phyloP scores from a whole-genome alignment of 2,329 filamentous ascomycete species.

The Penicillium concentricum region DNA sequence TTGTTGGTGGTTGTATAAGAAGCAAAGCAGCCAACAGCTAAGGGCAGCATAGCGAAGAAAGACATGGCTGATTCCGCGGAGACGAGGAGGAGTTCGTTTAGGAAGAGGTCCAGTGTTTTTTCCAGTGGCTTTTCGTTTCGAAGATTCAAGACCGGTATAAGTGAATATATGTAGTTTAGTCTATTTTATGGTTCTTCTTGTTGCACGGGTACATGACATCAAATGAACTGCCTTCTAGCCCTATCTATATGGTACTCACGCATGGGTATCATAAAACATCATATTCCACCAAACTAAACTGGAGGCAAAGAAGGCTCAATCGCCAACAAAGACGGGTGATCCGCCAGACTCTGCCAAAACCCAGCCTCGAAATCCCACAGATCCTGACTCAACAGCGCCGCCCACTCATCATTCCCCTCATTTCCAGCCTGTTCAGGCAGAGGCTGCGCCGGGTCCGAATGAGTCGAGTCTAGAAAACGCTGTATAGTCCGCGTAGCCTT shows the following conservation, averaged over 20 bases:
- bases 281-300: slow-evolving; percentile 8
- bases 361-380: slow-evolving; percentile 29
- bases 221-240: not conserved
- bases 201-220: not conserved
- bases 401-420: slow-evolving; percentile 22
- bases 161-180: not conserved
- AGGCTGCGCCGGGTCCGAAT: slow-evolving; percentile 12
- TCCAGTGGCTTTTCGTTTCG: not conserved
- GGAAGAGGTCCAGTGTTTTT: not conserved
- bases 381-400: slow-evolving; percentile 22
- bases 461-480: slow-evolving; percentile 27
- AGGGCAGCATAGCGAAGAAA: not conserved
- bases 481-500: slow-evolving; percentile 28
- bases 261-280: not conserved
- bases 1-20: not conserved
- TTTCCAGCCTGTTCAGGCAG: slow-evolving; percentile 10
- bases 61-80: not conserved
- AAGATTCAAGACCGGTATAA: not conserved
- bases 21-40: not conserved
- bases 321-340: slow-evolving; percentile 26
- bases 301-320: slow-evolving; percentile 22
- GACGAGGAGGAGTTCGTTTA: not conserved
- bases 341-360: slow-evolving; percentile 29
- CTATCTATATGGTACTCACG: not conserved
- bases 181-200: not conserved